A percentile compares a stretch with the other conserved stretches of the same genome.
phyloP scores from a whole-genome alignment of 371 early-diverging fungal genomes.

The Syncephalastrum monosporum region DNA sequence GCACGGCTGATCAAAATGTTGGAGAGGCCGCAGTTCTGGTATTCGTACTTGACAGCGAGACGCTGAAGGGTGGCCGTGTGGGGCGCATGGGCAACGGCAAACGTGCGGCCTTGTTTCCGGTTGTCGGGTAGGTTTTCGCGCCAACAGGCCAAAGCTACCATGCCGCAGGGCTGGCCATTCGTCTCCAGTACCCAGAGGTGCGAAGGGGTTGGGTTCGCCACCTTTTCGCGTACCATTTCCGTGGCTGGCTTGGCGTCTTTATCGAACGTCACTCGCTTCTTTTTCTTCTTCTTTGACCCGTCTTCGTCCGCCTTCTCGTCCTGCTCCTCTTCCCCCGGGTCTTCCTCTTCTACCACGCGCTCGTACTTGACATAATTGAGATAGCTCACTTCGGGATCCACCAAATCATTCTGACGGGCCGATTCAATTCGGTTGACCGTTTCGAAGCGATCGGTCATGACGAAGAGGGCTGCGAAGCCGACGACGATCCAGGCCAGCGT shows the following conservation, averaged over 20 bases:
- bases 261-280: slow-evolving; percentile 30
- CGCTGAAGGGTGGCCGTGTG: slow-evolving; percentile 42
- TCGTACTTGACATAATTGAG: slow-evolving; percentile 30
- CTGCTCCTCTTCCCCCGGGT: slow-evolving; percentile 4
- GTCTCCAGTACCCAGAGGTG: slow-evolving; percentile 48
- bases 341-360: slow-evolving; percentile 14
- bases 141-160: slow-evolving; percentile 33
- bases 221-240: slow-evolving; percentile 34
- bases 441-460: slow-evolving; percentile 37
- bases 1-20: slow-evolving; percentile 39
- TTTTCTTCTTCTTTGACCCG: slow-evolving; percentile 11
- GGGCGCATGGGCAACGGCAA: slow-evolving; percentile 28
- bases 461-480: slow-evolving; percentile 34
- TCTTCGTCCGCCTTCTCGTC: slow-evolving; percentile 6
- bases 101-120: slow-evolving; percentile 5
- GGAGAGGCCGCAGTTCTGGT: slow-evolving; percentile 40
- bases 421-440: slow-evolving; percentile 33
- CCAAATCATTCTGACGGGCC: slow-evolving; percentile 35
- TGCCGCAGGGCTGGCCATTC: slow-evolving; percentile 36
- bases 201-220: slow-evolving; percentile 26
- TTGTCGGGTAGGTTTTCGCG: too few relatives aligned
- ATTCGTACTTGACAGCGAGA: slow-evolving; percentile 34
- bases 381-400: slow-evolving; percentile 43
- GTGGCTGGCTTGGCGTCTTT: slow-evolving; percentile 32
- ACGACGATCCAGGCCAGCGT: slow-evolving; percentile 32